Base-by-base conservation (phyloP, 2,329 filamentous ascomycete species). In the Botryotinia convoluta region DNA sequence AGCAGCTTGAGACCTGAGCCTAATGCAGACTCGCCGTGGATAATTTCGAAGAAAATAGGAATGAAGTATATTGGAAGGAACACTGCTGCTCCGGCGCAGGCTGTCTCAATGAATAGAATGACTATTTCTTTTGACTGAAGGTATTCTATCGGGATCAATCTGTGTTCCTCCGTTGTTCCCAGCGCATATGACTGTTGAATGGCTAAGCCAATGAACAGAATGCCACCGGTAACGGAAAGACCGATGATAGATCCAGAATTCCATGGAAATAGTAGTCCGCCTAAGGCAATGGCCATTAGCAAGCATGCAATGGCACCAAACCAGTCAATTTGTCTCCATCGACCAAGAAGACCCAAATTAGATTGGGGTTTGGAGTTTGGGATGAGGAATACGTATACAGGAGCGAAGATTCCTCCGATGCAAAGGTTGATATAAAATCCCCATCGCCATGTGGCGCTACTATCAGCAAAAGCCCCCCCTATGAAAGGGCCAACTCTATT, bases 401-500 rank as follows among this genome's bases (percentile, higher is more conserved):
- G 74, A 35, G 81, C 79, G 22, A 81, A 82, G 3, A 80, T 78
- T 44, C 77, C 84, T 14, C 81, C 87, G 0, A 86, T 83, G 63
- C 86, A 80, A 0, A 90, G 81, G 76, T 90, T 90, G 81, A 90
- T 86, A 76, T 90, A 90, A 73, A 87, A 87, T 1, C 80, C 81
- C 82, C 83, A 86, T 64, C 86, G 75, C 85, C 85, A 87, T 0
- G 81, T 83, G 1, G 82, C 84, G 0, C 79, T 73, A 18, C 78
- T 82, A 39, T 83, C 83, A 10, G 81, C 80, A 62, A 87, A 86
- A 0, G 82, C 84, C 20, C 85, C 68, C n/a, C 60, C 60, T 42
- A 64, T 71, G 35, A 64, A 54, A 32, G 69, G 69, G 35, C 69
- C 60, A 8, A 69, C 29, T 14, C 64, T 54, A 39, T 48, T 18